Base-by-base conservation (phyloP, 306 rosid species). In the Citrullus amarus region DNA sequence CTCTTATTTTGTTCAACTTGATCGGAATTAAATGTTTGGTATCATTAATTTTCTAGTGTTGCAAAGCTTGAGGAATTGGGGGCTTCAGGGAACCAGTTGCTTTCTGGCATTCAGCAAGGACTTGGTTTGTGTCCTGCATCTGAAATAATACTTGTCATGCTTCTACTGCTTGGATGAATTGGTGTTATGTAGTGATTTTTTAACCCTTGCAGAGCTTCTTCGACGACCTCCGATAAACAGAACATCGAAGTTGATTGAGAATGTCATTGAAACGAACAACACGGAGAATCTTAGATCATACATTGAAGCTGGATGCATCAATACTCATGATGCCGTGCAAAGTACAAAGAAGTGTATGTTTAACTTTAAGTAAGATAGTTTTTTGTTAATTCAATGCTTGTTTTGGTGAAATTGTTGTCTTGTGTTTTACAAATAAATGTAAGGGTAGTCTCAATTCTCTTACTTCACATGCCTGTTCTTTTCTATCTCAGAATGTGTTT, bases 21-120 rank as follows among this genome's bases (percentile, higher is more conserved):
- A 54, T 16, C 3, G 2, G 63, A 83, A 18, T 12, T 67, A 65
- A 65, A 62, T 76, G 78, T 80, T 88, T 82, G 76, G 66, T 71
- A 73, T 78, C 16, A 28, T 17, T 60, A 13, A 60, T 75, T 62
- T 80, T 70, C 56, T 80, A 93, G 97, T 84, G 84, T 88, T 80
- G 71, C 92, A 34, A 84, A 89, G 83, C 81, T 88, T 63, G 96
- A 89, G 55, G 96, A 87, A 81, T 60, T 90, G 84, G 91, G 84
- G 62, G 76, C 73, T 28, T 61, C 83, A 20, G 97, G 96, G 85
- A 83, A 85, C 82, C 86, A 78, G 85, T 88, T 89, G 54, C 86
- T 94, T 70, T 54, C 63, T 74, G 88, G 89, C 22, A 86, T 90
- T 81, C 96, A 85, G 81, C 92, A 86, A 82, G 94, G 92, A 22